phyloP scores from a whole-genome alignment of 306 rosid genomes.

The Lagenaria siceraria region DNA sequence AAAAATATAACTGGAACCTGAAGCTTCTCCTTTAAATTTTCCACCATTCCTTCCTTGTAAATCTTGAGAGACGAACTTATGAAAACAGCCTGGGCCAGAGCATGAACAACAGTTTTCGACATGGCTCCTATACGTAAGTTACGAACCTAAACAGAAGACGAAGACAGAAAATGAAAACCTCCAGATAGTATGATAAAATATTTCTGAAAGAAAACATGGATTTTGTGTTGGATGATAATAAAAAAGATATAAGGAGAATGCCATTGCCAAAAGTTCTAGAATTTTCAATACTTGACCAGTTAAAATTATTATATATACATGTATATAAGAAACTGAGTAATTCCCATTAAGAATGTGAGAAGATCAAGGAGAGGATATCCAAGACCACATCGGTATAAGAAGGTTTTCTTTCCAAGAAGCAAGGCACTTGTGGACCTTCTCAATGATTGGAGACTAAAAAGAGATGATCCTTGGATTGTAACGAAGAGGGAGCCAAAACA shows the following conservation, averaged over 20 bases:
- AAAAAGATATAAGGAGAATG: too few relatives aligned
- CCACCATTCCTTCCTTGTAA: conserved; percentile 34
- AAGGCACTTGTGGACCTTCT: background rate
- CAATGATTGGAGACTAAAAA: background rate
- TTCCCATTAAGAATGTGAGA: background rate
- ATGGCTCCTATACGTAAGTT: conserved; percentile 87
- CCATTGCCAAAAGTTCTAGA: too few relatives aligned
- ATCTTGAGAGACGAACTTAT: conserved; percentile 38
- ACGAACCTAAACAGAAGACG: conserved; percentile 42
- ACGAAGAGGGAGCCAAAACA: too few relatives aligned
- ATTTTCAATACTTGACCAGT: too few relatives aligned
- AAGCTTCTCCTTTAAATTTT: conserved; percentile 53
- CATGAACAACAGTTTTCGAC: conserved; percentile 81
- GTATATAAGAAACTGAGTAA: background rate
- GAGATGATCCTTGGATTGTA: too few relatives aligned
- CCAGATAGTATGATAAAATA: too few relatives aligned
- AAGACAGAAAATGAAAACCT: conserved; percentile 6
- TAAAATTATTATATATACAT: too few relatives aligned
- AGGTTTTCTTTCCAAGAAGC: too few relatives aligned
- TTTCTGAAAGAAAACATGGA: too few relatives aligned
- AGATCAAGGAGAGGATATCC: too few relatives aligned
- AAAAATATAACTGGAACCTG: conserved; percentile 34
- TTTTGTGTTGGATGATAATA: too few relatives aligned
- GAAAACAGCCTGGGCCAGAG: conserved; percentile 73
- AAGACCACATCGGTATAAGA: too few relatives aligned